Evolutionary conservation across 179 eudicot genomes (phyloP).

Genomic region (Sideroxylon spinosum): DNA sequence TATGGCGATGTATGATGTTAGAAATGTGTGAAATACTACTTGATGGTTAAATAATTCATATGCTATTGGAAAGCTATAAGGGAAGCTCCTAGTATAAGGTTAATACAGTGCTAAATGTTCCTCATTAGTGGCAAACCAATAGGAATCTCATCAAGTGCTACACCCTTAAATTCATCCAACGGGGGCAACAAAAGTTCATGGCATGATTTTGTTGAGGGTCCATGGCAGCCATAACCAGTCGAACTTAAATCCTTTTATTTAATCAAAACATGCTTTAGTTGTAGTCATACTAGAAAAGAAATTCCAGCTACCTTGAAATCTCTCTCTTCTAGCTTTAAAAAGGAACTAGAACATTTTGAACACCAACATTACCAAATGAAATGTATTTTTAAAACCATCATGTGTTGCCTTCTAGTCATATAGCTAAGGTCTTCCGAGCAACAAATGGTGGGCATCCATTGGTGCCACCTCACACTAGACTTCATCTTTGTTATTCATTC

Average conservation of each 20-base stretch:
- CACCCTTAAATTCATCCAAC: background rate
- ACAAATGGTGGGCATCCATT: background rate
- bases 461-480: background rate
- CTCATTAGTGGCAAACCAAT: background rate
- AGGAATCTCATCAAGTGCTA: background rate
- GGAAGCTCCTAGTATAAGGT: background rate
- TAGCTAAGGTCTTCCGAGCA: background rate
- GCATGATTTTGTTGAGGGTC: no score
- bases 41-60: no score
- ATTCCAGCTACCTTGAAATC: background rate
- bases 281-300: background rate
- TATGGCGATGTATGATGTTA: no score
- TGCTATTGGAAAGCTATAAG: no score
- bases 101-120: background rate
- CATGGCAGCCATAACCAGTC: background rate
- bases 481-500: background rate
- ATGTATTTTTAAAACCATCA: background rate
- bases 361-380: background rate
- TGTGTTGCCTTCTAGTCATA: background rate
- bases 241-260: background rate
- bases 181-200: background rate
- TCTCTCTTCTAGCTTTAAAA: background rate
- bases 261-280: background rate
- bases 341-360: background rate
- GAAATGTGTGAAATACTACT: no score